phyloP scores from a whole-genome alignment of 768 basidiomycete genomes.

The Auriscalpium orientale region DNA sequence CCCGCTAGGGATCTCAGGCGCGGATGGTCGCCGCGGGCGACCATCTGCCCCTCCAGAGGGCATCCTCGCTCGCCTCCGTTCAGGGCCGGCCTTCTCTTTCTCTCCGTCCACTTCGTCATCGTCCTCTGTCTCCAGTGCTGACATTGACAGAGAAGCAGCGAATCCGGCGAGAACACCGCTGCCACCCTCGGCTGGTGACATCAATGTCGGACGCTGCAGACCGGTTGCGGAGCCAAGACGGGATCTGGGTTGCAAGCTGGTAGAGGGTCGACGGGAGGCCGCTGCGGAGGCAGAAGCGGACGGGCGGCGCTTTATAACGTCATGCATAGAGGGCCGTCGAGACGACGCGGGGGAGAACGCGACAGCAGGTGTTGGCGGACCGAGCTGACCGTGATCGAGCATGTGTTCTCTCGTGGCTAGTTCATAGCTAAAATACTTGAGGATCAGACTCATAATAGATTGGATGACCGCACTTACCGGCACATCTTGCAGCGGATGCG shows the following conservation, averaged over 20 bases:
- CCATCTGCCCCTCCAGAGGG: background rate
- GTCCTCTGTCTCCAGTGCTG: slow-evolving; percentile 25
- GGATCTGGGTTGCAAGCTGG: slow-evolving; percentile 1
- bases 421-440: slow-evolving; percentile 48
- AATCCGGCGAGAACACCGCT: slow-evolving; percentile 7
- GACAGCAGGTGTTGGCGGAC: slow-evolving; percentile 52
- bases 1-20: background rate
- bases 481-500: slow-evolving; percentile 92
- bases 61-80: background rate
- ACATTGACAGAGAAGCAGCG: slow-evolving; percentile 10
- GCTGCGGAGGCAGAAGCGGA: background rate
- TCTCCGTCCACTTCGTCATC: slow-evolving; percentile 15
- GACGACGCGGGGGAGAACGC: slow-evolving; percentile 41
- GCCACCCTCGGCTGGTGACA: slow-evolving; percentile 4
- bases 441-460: background rate
- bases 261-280: slow-evolving; percentile 12
- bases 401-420: slow-evolving; percentile 90
- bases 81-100: slow-evolving; percentile 12
- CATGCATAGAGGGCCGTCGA: slow-evolving; percentile 27
- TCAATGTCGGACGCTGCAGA: slow-evolving; percentile 1
- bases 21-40: background rate
- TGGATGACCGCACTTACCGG: slow-evolving; percentile 39
- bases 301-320: slow-evolving; percentile 2
- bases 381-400: slow-evolving; percentile 81
- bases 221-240: slow-evolving; percentile 9